phyloP scores from a whole-genome alignment of 192 early-diverging fungal species.

The Powellomyces hirtus region DNA sequence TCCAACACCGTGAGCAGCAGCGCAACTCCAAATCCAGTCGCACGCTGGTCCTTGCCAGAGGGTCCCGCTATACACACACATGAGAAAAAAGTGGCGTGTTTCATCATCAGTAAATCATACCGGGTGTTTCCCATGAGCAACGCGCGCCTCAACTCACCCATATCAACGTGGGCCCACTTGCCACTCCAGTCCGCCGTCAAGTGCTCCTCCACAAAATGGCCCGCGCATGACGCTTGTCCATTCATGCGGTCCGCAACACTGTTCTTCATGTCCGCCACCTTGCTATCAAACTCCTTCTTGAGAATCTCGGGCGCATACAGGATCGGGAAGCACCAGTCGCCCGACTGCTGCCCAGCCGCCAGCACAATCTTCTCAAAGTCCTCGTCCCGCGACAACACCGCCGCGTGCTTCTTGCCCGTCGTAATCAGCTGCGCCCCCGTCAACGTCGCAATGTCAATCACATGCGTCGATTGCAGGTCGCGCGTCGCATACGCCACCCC shows the following conservation, averaged over 20 bases:
- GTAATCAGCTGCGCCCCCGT: slow-evolving; percentile 53
- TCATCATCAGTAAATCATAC: not conserved
- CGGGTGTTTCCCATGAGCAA: too few relatives aligned
- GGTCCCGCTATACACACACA: slow-evolving; percentile 24
- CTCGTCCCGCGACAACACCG: slow-evolving; percentile 38
- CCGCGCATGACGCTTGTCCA: slow-evolving; percentile 44
- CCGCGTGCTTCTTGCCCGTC: slow-evolving; percentile 49
- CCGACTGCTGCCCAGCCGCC: slow-evolving; percentile 32
- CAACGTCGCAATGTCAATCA: slow-evolving; percentile 55
- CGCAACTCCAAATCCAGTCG: slow-evolving; percentile 38
- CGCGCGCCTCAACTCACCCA: slow-evolving; percentile 35
- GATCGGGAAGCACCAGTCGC: slow-evolving; percentile 24
- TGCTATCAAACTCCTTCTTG: slow-evolving; percentile 24
- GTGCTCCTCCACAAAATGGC: slow-evolving; percentile 51
- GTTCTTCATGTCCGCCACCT: slow-evolving; percentile 56
- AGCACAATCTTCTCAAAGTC: slow-evolving; percentile 39
- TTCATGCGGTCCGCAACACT: slow-evolving; percentile 46
- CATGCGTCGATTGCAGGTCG: slow-evolving; percentile 37
- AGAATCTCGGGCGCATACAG: slow-evolving; percentile 40
- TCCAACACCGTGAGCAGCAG: slow-evolving; percentile 42
- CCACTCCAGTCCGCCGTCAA: slow-evolving; percentile 36
- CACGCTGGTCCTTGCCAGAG: slow-evolving; percentile 11
- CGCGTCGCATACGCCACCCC: slow-evolving; percentile 52
- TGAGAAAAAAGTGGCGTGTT: not conserved
- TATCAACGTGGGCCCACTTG: slow-evolving; percentile 46